Evolutionary conservation across 441 rosid genomes (phyloP).

Genomic region (Pelargonium myrrhifolium): DNA sequence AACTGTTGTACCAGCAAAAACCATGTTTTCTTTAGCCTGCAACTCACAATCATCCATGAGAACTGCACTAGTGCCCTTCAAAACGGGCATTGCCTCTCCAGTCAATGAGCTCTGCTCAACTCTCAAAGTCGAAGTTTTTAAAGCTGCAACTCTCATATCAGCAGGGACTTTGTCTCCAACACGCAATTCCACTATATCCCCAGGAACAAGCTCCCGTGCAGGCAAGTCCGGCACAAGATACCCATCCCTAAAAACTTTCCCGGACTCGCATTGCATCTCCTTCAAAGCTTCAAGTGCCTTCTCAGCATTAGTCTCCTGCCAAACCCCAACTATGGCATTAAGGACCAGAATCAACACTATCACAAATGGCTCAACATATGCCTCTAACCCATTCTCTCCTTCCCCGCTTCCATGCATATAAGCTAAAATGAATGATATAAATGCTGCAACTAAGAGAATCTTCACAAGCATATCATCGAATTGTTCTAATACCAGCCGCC

Average conservation of each 20-base stretch:
- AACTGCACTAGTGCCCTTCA: constrained; percentile 29
- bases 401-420: constrained; percentile 32
- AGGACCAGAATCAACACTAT: constrained; percentile 37
- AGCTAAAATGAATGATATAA: constrained; percentile 37
- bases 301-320: constrained; percentile 45
- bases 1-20: constrained; percentile 44
- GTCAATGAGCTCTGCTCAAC: constrained; percentile 42
- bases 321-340: constrained; percentile 39
- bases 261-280: constrained; percentile 42
- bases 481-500: constrained; percentile 31
- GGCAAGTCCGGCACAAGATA: constrained; percentile 21
- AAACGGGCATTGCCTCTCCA: constrained; percentile 42
- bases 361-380: constrained; percentile 41
- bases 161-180: constrained; percentile 43
- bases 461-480: constrained; percentile 40
- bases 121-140: constrained; percentile 39
- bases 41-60: constrained; percentile 29
- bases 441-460: constrained; percentile 31
- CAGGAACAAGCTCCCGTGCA: constrained; percentile 35
- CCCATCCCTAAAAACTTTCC: constrained; percentile 34
- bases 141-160: constrained; percentile 34
- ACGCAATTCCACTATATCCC: constrained; percentile 37
- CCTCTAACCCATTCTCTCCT: constrained; percentile 32
- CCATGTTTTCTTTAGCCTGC: constrained; percentile 36
- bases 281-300: constrained; percentile 40